Base-by-base conservation (phyloP, 2,329 filamentous ascomycete genomes). In the Blastomyces emzantsi region DNA sequence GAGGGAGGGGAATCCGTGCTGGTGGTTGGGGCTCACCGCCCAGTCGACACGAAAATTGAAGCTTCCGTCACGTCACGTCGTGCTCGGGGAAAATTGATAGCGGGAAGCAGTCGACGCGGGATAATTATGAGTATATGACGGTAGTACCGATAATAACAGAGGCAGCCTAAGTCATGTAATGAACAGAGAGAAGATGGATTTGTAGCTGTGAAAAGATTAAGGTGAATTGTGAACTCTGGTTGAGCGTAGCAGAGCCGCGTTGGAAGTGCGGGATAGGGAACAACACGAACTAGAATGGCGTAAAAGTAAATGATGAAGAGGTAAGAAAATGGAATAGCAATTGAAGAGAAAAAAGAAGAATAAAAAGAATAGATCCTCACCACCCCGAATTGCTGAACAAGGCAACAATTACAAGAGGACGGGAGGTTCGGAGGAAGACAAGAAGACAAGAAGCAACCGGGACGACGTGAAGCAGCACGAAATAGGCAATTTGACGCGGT, bases 371-470 rank as follows among this genome's bases (percentile, higher is more conserved):
- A 39, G 30, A 62, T 41, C 52, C 61, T 57, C 61, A 30, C 52
- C 61, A 57, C 61, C 51, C 51, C 39, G 22, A 55, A 62, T 57
- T 56, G 61, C 28, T 62, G 61, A 36, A 33, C 36, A 52, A 45
- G 61, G 25, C 61, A 56, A 58, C 61, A 57, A 58, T 60, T 63
- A 25, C 57, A 62, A 63, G 65, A 64, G 64, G 64, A 65, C 62
- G 59, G 62, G 36, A 64, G 62, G 33, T 60, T 62, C 60, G 59
- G 60, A 59, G 55, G 52, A 67, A 49, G 43, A 51, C 22, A 43
- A 57, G 54, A 62, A 61, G 51, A 25, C 52, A 62, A 63, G 55
- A 62, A 52, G 55, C 17, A 45, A 49, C 17, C 9, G 11, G n/a
- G 52, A 22, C 33, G 61, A 63, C 58, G 60, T 59, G 58, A 59